These are phyloP conservation scores for Neurospora cerealis DNA, from an alignment of 495 filamentous ascomycete genomes.

Conservation along the genomic window DNA sequence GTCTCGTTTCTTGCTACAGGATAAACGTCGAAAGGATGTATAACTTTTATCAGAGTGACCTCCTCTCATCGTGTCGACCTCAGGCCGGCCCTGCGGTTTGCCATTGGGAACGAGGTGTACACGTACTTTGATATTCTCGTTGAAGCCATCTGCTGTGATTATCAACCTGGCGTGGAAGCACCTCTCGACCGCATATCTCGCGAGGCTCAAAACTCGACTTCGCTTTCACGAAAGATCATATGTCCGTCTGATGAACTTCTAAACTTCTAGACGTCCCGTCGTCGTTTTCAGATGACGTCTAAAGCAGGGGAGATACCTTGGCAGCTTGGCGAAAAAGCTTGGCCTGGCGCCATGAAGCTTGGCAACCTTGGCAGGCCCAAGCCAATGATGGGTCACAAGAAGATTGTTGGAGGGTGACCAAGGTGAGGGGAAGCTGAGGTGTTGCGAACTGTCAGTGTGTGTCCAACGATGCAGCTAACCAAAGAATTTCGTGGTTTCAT, in stretches of 20 bases:
- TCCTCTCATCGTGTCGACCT: not conserved
- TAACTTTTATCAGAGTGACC: not conserved
- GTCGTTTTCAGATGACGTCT: not conserved
- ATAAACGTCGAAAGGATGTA: not conserved
- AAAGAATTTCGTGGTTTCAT: not conserved
- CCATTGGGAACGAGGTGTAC: not conserved
- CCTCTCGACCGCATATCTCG: no score
- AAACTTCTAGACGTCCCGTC: not conserved
- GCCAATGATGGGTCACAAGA: not conserved
- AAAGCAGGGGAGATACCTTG: conserved; percentile 11
- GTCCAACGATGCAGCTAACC: not conserved
- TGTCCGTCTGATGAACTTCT: not conserved
- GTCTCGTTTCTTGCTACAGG: not conserved
- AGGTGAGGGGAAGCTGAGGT: not conserved
- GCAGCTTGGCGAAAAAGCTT: conserved; percentile 25
- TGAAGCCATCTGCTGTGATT: not conserved
- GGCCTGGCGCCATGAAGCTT: conserved; percentile 7
- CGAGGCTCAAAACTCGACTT: not conserved
- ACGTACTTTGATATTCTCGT: not conserved
- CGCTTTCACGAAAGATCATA: not conserved
- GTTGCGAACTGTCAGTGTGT: not conserved
- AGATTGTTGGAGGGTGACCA: not conserved
- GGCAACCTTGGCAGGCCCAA: conserved; percentile 8
- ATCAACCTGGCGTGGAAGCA: not conserved
- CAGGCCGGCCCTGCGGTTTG: not conserved